Conservation (phyloP, 2,329 filamentous ascomycete genomes). For the Trichophyton simii region DNA sequence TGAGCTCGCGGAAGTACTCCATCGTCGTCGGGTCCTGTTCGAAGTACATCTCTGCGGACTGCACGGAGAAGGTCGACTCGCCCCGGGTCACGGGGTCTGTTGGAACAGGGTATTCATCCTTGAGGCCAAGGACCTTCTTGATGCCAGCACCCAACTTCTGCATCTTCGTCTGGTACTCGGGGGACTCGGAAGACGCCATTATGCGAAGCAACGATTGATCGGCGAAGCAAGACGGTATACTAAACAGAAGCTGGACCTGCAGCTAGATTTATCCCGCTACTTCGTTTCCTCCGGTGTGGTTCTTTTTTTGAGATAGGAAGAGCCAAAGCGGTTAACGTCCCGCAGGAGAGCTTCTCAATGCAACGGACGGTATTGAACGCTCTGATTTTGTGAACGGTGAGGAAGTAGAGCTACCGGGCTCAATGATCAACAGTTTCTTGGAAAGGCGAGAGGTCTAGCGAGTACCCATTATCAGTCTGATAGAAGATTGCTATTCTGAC, state of each 20-base stretch:
- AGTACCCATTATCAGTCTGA: constrained; percentile 1
- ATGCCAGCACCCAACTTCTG: constrained; percentile 53
- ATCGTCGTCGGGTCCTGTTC: constrained; percentile 64
- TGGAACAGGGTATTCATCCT: constrained; percentile 50
- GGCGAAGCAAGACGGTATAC: neutral
- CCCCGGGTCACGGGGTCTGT: constrained; percentile 56
- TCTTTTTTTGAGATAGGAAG: neutral
- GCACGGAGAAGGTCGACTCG: constrained; percentile 65
- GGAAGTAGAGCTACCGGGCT: constrained; percentile 3
- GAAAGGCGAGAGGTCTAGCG: neutral
- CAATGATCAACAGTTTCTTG: neutral
- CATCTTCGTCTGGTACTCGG: constrained; percentile 28
- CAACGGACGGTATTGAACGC: neutral
- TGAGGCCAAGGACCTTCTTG: constrained; percentile 72
- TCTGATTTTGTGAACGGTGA: neutral
- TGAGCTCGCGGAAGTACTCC: constrained; percentile 57
- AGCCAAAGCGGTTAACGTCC: neutral
- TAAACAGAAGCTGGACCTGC: neutral
- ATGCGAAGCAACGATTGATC: neutral
- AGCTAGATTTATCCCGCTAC: neutral
- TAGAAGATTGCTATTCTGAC: neutral
- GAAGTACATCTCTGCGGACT: constrained; percentile 64
- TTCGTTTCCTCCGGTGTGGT: neutral
- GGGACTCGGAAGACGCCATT: constrained; percentile 25
- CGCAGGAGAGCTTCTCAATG: neutral